Base-by-base conservation (phyloP, 2,329 filamentous ascomycete species). In the Claviceps fusiformis region DNA sequence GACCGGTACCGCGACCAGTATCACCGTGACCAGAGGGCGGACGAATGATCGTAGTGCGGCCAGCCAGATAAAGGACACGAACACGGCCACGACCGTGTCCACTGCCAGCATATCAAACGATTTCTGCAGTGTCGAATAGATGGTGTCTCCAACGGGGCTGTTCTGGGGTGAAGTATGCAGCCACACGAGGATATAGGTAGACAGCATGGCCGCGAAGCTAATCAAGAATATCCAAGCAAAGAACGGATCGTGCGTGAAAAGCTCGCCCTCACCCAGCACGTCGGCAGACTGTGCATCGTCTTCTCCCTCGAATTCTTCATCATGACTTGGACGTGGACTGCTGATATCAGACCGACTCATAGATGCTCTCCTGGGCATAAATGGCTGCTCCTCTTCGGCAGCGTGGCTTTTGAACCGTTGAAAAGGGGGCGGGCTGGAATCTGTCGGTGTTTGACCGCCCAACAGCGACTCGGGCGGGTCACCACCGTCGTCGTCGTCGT, bases 201-300 rank as follows among this genome's bases (percentile, higher is more conserved):
- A 87, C 63, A 97, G 81, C 65, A 97, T 80, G 44, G 86, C 86
- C 49, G 88, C 90, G 54, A 95, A 73, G 39, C 83, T 83, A 62
- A 97, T 93, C 50, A 95, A 73, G 67, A 91, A 98, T 47, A 96
- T 77, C 71, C 89, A 91, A 4, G 87, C 89, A 77, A 93, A 98
- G 71, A 97, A 95, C 5, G 85, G 77, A 68, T 98, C 93, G 67
- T 97, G 89, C 52, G 80, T 78, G 57, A 89, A 89, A 27, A 87
- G 79, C 64, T 91, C 86, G 52, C 78, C 77, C 45, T 83, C 78
- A 5, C 81, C 73, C 11, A 79, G 73, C 29, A 80, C 75, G 37
- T 83, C 74, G 0, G 79, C 68, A 2, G 69, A 64, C 19, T 72
- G 66, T 11, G 65, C 59, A 0, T n/a, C n/a, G n/a, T 68, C 63